A percentile compares a stretch with the other conserved stretches of the same genome.
Conservation (phyloP, 192 early-diverging fungal genomes). For the Backusella sp. region DNA sequence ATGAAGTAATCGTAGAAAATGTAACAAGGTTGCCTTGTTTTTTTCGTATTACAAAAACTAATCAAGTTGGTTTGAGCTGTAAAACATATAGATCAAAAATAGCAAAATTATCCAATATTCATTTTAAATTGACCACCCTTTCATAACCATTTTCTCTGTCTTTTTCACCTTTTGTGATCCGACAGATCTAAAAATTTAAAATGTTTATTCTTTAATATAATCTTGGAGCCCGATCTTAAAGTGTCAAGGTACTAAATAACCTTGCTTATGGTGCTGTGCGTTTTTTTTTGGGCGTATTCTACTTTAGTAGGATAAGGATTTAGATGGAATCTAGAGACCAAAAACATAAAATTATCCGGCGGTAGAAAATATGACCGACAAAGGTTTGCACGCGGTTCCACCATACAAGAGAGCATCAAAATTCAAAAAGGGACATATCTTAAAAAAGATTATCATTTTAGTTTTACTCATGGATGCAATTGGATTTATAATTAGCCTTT, state of each 20-base stretch:
- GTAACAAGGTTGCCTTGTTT: not conserved
- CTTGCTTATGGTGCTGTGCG: not conserved
- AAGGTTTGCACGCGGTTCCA: not conserved
- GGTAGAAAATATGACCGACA: not conserved
- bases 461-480: not conserved
- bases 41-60: not conserved
- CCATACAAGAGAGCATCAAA: not conserved
- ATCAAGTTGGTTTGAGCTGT: not conserved
- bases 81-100: not conserved
- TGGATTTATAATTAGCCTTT: slow-evolving; percentile 1
- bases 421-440: not conserved
- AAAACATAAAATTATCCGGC: not conserved
- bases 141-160: not conserved
- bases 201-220: not conserved
- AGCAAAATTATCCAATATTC: slow-evolving; percentile 4
- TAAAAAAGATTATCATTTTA: not conserved
- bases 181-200: not conserved
- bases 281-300: not conserved
- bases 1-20: not conserved
- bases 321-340: not conserved
- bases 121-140: not conserved
- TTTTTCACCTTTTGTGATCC: not conserved
- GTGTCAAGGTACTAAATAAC: not conserved
- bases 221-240: not conserved
- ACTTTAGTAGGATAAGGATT: not conserved